phyloP scores from a whole-genome alignment of 345 rosid genomes.

The Eutrema japonicum region DNA sequence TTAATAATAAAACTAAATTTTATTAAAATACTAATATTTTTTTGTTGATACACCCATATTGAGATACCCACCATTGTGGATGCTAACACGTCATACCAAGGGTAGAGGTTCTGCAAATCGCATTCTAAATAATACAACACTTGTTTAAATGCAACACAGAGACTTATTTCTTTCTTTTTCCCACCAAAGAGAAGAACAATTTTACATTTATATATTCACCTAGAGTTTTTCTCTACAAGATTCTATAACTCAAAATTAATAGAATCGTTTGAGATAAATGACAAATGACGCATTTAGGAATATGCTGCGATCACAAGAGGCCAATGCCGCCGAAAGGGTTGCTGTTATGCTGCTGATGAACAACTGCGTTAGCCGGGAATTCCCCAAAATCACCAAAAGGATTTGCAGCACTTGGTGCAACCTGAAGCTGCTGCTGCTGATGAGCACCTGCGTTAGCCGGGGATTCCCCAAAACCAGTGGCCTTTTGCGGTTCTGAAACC shows the following conservation, averaged over 20 bases:
- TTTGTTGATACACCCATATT: too few relatives aligned
- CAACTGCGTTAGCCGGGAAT: slow-evolving; percentile 23
- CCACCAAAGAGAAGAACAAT: neutral
- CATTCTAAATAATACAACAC: neutral
- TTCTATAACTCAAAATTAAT: slow-evolving; percentile 8
- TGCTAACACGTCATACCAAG: neutral
- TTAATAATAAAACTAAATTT: too few relatives aligned
- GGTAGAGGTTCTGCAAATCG: neutral
- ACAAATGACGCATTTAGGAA: slow-evolving; percentile 11
- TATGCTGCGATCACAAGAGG: slow-evolving; percentile 51
- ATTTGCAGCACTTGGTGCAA: slow-evolving; percentile 57
- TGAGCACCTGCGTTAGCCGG: slow-evolving; percentile 14
- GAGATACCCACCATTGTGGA: too few relatives aligned
- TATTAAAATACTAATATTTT: too few relatives aligned
- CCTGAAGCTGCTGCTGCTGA: slow-evolving; percentile 46
- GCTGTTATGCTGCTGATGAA: slow-evolving; percentile 58
- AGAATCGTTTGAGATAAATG: neutral
- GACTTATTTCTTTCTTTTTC: neutral
- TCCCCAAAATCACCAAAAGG: slow-evolving; percentile 67
- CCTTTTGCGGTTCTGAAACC: neutral
- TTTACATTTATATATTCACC: slow-evolving; percentile 11
- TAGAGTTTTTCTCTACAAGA: slow-evolving; percentile 12
- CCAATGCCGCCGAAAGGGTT: slow-evolving; percentile 85
- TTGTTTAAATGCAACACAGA: neutral
- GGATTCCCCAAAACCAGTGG: slow-evolving; percentile 35